Base-by-base conservation (phyloP, 768 basidiomycete species). In the Boletus rubescentipes region DNA sequence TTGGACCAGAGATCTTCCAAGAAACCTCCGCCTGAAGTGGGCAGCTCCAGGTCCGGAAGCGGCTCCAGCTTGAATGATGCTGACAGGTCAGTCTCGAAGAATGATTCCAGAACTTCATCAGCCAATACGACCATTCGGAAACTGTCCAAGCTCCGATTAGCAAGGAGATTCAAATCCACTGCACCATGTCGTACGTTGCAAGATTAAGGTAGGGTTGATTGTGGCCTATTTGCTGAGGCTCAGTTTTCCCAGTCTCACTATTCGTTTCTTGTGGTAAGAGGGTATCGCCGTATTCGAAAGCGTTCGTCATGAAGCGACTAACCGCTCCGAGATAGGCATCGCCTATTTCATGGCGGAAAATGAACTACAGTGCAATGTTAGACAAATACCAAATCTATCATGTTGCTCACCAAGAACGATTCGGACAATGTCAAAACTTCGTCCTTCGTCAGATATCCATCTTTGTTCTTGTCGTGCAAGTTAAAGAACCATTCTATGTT, bases 401-500 rank as follows among this genome's bases (percentile, higher is more conserved):
- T 41, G n/a, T n/a, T n/a, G 18, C 49, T 65, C 43, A 95, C 95
- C 70, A 99, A 75, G 49, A 99, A 79, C 5, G 94, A 91, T 71
- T 99, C 97, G 0, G 95, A 97, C 29, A 98, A 74, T 14, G 94
- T 96, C 61, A 99, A 72, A 18, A 98, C 91, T 67, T 99, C 97
- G 64, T 98, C 96, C 71, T 96, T 98, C 3, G 94, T 95, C 57
- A 99, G 73, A 69, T 78, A 93, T 1, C 96, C 95, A 67, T 99
- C 97, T 62, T 93, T 93, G 70, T 99, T 90, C 72, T 95, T 95
- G 73, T 95, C 93, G 57, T 96, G 92, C 45, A 98, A 70, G 61
- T 88, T 89, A 74, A 98, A 98, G 74, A 98, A 96, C 96, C 96
- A 99, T 69, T 97, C 92, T 63, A 98, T 96, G 61, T 92, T 96